Evolutionary conservation across 1,284 basidiomycete genomes (phyloP), one percentile per base, ranked within the genome.

Genomic region (Schizopora paradoxa): DNA sequence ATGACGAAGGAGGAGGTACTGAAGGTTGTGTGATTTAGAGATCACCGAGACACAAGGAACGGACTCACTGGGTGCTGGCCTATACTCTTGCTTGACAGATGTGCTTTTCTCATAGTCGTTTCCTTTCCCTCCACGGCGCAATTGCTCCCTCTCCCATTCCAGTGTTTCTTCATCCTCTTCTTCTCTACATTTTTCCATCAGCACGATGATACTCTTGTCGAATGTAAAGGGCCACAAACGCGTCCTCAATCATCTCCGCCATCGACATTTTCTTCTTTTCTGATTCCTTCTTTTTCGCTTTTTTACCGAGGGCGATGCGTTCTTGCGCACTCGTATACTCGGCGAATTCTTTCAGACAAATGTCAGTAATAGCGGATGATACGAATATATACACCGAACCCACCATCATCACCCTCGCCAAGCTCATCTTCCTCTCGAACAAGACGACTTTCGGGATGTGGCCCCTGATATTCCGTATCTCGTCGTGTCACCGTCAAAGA

Each of bases 321-420:
- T 93, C 90, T 59, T 90, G 82, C 0, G 89, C 87, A 52, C 83
- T 91, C 0, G 94, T 96, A 58, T 82, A 96, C 53, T 91, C 89
- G 4, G 92, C 88, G 58, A 82, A 84, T 56, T 94, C 92, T 91
- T 54, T 6, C 33, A 37, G 14, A 28, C 34, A 49, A 14, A 39
- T 18, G 41, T 43, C 43, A 52, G 43, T 38, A 11, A 43, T 23
- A 25, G 14, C 16, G 40, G n/a, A 42, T 40, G 32, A 19, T 3
- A 14, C 26, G 16, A 25, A 16, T 6, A 26, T 34, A 22, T 23
- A 45, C 10, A 6, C 47, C 14, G 39, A n/a, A 61, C 77, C 49
- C 54, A 91, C 90, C 91, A 57, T 96, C 93, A 46, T 95, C 93
- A 0, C 86, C 92, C 56, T 96, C 91, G 1, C 91, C 93, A 2